Percentiles rank a stretch among this genome's conserved stretches.
Conservation (phyloP, 805 yeast genomes). For the Zygotorulaspora florentina region DNA sequence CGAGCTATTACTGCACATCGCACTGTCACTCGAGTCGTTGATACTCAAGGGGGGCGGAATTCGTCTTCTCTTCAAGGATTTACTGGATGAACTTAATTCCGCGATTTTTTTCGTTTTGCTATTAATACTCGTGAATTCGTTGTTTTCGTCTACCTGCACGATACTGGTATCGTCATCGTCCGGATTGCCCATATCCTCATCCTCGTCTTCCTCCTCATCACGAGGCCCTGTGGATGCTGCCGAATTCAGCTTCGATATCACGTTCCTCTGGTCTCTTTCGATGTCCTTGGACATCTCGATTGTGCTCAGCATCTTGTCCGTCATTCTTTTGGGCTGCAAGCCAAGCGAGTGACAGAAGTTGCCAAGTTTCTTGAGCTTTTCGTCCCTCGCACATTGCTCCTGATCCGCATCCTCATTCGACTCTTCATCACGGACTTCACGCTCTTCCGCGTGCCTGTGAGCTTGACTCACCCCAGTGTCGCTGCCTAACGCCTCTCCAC, state of each 20-base stretch:
- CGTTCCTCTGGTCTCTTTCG: slow-evolving; percentile 23
- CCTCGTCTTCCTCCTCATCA: slow-evolving; percentile 7
- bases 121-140: neutral
- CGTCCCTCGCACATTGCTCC: slow-evolving; percentile 4
- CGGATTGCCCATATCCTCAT: slow-evolving; percentile 7
- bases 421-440: neutral
- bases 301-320: slow-evolving; percentile 24
- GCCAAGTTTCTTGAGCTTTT: slow-evolving; percentile 19
- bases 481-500: neutral
- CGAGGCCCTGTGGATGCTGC: slow-evolving; percentile 5
- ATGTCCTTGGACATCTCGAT: slow-evolving; percentile 26
- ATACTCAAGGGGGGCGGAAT: slow-evolving; percentile 28
- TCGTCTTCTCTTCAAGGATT: slow-evolving; percentile 25
- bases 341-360: slow-evolving; percentile 30
- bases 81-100: slow-evolving; percentile 9
- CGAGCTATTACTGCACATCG: neutral
- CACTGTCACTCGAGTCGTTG: slow-evolving; percentile 2
- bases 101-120: slow-evolving; percentile 1
- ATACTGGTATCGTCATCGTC: slow-evolving; percentile 5
- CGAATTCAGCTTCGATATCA: slow-evolving; percentile 15
- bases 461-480: neutral
- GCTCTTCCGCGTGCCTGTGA: neutral
- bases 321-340: slow-evolving; percentile 21
- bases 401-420: slow-evolving; percentile 1
- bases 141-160: slow-evolving; percentile 3